These are phyloP conservation scores for Orbilia ellipsospora DNA, from an alignment of 2,329 filamentous ascomycete species.

Conservation along the genomic window DNA sequence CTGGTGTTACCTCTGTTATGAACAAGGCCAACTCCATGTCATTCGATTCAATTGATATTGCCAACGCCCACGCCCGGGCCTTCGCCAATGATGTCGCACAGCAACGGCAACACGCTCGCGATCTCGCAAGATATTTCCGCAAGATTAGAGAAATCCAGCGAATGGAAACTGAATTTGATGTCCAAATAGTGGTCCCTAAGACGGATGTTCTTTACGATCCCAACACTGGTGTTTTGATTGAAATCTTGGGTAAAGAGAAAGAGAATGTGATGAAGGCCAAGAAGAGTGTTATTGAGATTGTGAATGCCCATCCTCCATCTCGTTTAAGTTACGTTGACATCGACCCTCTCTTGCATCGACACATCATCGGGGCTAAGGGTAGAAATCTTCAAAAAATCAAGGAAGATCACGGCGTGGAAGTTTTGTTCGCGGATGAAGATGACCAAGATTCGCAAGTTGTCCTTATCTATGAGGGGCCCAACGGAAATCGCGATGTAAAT, in stretches of 20 bases:
- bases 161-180: constrained; percentile 71
- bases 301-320: constrained; percentile 78
- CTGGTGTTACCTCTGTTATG: constrained; percentile 83
- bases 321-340: constrained; percentile 75
- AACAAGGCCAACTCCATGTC: constrained; percentile 86
- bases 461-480: constrained; percentile 67
- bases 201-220: constrained; percentile 60
- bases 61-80: constrained; percentile 79
- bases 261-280: constrained; percentile 56
- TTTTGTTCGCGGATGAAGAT: constrained; percentile 66
- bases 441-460: constrained; percentile 64
- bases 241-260: constrained; percentile 79
- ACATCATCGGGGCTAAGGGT: constrained; percentile 76
- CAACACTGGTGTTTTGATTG: constrained; percentile 53
- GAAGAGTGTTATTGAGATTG: constrained; percentile 72
- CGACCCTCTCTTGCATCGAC: constrained; percentile 82
- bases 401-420: constrained; percentile 73
- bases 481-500: constrained; percentile 65
- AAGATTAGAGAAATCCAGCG: constrained; percentile 83
- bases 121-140: constrained; percentile 87
- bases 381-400: constrained; percentile 74
- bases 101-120: constrained; percentile 77
- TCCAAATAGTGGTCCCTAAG: constrained; percentile 66
- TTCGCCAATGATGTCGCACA: constrained; percentile 70
- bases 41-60: constrained; percentile 83